Percentiles rank a stretch among this genome's conserved stretches.
Evolutionary conservation across 108 stramenopile genomes (phyloP).

Genomic region (Pseudonitzschia delicatissima): DNA sequence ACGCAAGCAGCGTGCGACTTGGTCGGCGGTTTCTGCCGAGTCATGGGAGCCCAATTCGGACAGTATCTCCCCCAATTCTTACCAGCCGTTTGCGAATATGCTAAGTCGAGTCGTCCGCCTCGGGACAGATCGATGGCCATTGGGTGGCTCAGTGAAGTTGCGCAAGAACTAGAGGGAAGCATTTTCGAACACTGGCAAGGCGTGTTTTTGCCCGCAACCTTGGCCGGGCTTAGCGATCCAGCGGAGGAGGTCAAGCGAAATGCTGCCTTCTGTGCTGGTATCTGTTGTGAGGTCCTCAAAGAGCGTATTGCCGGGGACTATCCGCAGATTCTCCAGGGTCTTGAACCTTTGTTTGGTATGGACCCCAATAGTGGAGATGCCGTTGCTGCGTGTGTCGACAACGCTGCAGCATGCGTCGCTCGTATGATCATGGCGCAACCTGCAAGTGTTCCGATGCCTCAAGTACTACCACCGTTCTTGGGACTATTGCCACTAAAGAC

Average conservation of each 20-base stretch:
- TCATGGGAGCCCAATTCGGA: constrained; percentile 81
- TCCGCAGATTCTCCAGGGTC: constrained; percentile 67
- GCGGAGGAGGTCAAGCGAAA: constrained; percentile 89
- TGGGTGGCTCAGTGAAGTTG: constrained; percentile 93
- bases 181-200: constrained; percentile 77
- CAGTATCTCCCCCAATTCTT: constrained; percentile 84
- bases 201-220: constrained; percentile 79
- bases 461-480: constrained; percentile 89
- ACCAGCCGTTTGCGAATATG: constrained; percentile 84
- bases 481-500: constrained; percentile 84
- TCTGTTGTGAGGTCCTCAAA: constrained; percentile 81
- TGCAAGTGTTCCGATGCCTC: constrained; percentile 70
- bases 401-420: constrained; percentile 88
- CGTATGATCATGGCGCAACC: constrained; percentile 92
- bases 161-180: constrained; percentile 75
- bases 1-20: constrained; percentile 91
- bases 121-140: constrained; percentile 94
- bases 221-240: constrained; percentile 78
- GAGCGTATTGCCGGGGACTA: constrained; percentile 59
- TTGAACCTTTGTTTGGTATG: constrained; percentile 81
- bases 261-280: constrained; percentile 91
- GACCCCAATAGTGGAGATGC: constrained; percentile 64
- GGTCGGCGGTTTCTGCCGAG: constrained; percentile 77
- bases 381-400: constrained; percentile 83
- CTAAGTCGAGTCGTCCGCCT: constrained; percentile 84